Conservation (phyloP, 2,329 filamentous ascomycete genomes). For the Colletotrichum lupini region DNA sequence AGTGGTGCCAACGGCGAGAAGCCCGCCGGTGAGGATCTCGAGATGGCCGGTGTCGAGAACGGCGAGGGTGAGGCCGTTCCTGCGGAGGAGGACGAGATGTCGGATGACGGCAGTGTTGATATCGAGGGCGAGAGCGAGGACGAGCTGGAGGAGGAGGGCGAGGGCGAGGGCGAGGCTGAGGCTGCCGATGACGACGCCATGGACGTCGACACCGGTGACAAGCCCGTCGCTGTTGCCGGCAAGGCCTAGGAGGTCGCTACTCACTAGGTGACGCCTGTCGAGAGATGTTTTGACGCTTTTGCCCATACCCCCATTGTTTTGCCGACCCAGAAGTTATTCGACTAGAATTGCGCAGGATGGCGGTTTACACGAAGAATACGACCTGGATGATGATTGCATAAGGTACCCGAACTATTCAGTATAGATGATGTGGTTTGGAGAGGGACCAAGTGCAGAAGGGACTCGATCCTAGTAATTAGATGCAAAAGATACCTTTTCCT, state of each 20-base stretch:
- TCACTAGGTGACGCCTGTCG: slow-evolving; percentile 25
- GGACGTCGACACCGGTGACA: slow-evolving; percentile 59
- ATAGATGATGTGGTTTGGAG: slow-evolving; percentile 18
- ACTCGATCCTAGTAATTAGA: slow-evolving; percentile 27
- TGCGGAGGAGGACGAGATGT: slow-evolving; percentile 74
- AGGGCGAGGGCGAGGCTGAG: slow-evolving; percentile 47
- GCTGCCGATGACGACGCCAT: slow-evolving; percentile 57
- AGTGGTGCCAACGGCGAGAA: slow-evolving; percentile 55
- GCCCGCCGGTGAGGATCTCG: slow-evolving; percentile 71
- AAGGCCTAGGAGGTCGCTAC: slow-evolving; percentile 45
- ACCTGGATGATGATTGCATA: slow-evolving; percentile 34
- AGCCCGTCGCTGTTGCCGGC: slow-evolving; percentile 44
- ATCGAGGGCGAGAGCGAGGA: slow-evolving; percentile 82
- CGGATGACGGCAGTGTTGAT: slow-evolving; percentile 82
- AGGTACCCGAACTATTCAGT: slow-evolving; percentile 24
- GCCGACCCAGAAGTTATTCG: slow-evolving; percentile 18
- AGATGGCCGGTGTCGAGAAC: slow-evolving; percentile 79
- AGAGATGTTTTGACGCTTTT: slow-evolving; percentile 29
- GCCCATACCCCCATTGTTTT: slow-evolving; percentile 34
- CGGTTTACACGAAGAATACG: slow-evolving; percentile 35
- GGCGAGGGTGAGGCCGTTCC: slow-evolving; percentile 54
- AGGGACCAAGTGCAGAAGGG: slow-evolving; percentile 2
- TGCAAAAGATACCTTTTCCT: slow-evolving; percentile 22
- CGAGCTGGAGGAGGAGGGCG: slow-evolving; percentile 73
- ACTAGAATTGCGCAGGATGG: slow-evolving; percentile 28